phyloP scores from a whole-genome alignment of 2,329 filamentous ascomycete genomes.

The Phialophora chinensis region DNA sequence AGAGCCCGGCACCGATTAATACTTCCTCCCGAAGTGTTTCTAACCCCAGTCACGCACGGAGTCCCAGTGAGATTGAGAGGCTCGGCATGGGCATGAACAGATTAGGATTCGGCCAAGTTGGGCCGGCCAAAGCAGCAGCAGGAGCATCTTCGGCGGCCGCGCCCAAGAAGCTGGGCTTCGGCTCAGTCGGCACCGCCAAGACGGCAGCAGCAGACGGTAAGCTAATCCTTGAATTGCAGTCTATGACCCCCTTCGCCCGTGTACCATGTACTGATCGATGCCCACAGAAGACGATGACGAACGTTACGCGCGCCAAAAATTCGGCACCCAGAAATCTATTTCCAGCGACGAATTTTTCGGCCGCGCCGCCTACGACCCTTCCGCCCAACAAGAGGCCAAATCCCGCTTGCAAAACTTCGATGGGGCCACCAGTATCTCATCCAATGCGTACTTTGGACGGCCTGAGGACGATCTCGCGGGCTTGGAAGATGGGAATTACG shows the following conservation, averaged over 20 bases:
- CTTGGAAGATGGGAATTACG: constrained; percentile 70
- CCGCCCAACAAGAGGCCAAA: constrained; percentile 83
- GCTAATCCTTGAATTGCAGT: constrained; percentile 31
- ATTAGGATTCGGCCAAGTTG: constrained; percentile 87
- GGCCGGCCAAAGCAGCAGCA: constrained; percentile 50
- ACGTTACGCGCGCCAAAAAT: constrained; percentile 83
- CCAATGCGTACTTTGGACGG: constrained; percentile 95
- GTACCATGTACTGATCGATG: constrained; percentile 50
- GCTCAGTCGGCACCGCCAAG: constrained; percentile 78
- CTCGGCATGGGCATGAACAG: constrained; percentile 86
- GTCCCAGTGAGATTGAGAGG: constrained; percentile 80
- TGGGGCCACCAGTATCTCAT: constrained; percentile 88
- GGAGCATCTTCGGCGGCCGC: constrained; percentile 56
- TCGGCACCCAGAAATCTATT: constrained; percentile 91
- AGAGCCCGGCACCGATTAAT: constrained; percentile 74
- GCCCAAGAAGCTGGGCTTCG: constrained; percentile 83
- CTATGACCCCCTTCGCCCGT: background rate
- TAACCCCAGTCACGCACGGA: constrained; percentile 59
- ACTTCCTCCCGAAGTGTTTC: constrained; percentile 68
- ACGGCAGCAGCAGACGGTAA: constrained; percentile 69
- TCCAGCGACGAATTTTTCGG: constrained; percentile 99
- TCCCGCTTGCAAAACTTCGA: constrained; percentile 88
- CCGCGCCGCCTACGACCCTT: constrained; percentile 82
- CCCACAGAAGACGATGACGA: constrained; percentile 70
- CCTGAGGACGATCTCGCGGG: constrained; percentile 76